Base-by-base conservation (phyloP, 345 rosid genomes). In the Trapa bicornis region DNA sequence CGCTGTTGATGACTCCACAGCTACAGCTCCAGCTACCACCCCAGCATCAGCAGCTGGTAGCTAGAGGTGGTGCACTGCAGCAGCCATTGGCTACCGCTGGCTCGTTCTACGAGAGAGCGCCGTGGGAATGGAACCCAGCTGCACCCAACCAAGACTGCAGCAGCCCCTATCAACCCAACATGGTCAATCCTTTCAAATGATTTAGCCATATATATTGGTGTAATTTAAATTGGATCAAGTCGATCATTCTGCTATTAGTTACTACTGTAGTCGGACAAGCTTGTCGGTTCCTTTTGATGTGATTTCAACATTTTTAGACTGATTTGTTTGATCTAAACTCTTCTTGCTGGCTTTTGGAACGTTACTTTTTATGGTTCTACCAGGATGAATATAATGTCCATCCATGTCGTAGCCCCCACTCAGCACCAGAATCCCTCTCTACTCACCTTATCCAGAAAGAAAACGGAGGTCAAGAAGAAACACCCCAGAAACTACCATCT, bases 41-140 rank as follows among this genome's bases (percentile, higher is more conserved):
- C 4, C 43, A 37, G 43, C 45, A 13, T 5, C 67, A 41, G 35
- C 61, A 29, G 8, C 29, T 32, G 2, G 61, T 36, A 57, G 61
- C 32, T 13, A 57, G 37, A 36, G 32, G 61, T 37, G 32, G 61
- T 33, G 7, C 61, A 32, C 3, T 14, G 1, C 61, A 57, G 61
- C 61, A 57, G 61, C 61, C 61, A 6, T 22, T 13, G 50, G 50
- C 2, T 13, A 35, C 67, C 50, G 48, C 50, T 5, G 33, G 32
- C 41, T 2, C 66, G 33, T 64, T 38, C 39, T 16, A 45, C 8
- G 66, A 64, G 2, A 38, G 66, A 17, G 32, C 32, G 11, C 32
- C 38, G 8, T 64, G 67, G 67, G 67, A 64, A n/a, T 64, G 67
- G 67, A 64, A 37, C 13, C 48, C 67, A 5, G 14, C n/a, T 13